These are phyloP conservation scores for Amyloporia xantha DNA, from an alignment of 768 basidiomycete genomes.

Conservation along the genomic window DNA sequence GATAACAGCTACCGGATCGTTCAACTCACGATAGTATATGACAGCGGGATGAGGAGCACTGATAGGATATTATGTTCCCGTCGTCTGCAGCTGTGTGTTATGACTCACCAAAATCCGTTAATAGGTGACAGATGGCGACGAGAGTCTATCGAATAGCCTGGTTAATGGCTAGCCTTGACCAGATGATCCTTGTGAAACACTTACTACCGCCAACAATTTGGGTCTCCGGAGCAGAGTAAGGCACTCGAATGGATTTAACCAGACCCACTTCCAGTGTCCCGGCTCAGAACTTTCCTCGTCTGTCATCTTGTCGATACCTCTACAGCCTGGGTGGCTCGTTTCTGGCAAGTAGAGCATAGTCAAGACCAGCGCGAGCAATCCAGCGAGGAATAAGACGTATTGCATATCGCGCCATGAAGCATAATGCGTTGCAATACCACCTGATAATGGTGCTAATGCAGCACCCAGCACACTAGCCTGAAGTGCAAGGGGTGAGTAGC, in stretches of 20 bases:
- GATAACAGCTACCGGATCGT: not conserved
- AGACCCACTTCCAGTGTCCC: conserved; percentile 26
- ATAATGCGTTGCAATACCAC: conserved; percentile 53
- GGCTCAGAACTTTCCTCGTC: conserved; percentile 9
- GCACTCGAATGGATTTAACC: conserved; percentile 54
- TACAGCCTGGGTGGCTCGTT: conserved; percentile 54
- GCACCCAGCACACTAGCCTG: conserved; percentile 53
- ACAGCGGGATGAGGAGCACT: conserved; percentile 51
- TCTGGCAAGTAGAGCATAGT: conserved; percentile 53
- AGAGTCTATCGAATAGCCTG: conserved; percentile 31
- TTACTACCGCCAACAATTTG: conserved; percentile 47
- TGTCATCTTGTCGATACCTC: conserved; percentile 43
- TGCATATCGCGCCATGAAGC: conserved; percentile 65
- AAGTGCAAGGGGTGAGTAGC: no score
- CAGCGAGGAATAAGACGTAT: conserved; percentile 33
- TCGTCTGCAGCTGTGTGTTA: not conserved
- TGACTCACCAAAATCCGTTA: conserved; percentile 31
- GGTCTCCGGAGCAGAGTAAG: conserved; percentile 51
- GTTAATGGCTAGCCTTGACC: not conserved
- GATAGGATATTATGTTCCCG: not conserved
- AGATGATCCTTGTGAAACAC: conserved; percentile 17
- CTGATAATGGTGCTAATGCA: conserved; percentile 52
- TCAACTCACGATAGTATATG: conserved; percentile 55
- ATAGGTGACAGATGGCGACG: conserved; percentile 27
- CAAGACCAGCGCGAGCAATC: conserved; percentile 31